Base-by-base conservation (phyloP, 2,329 filamentous ascomycete genomes). In the Colletotrichum aenigma region DNA sequence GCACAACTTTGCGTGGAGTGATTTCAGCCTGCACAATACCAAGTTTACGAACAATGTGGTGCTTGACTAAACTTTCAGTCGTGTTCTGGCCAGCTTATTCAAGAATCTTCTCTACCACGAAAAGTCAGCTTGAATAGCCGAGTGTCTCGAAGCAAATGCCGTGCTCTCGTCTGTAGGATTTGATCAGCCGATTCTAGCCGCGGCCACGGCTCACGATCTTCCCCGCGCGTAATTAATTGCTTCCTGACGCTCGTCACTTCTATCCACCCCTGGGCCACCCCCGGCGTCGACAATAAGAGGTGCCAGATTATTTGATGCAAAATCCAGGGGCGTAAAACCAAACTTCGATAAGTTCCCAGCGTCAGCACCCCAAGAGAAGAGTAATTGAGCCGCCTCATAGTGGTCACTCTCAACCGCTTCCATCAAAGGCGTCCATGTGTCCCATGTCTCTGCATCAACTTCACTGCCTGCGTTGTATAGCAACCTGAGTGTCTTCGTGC, bases 371-470 rank as follows among this genome's bases (percentile, higher is more conserved):
- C 55, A 58, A 18, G 55, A 58, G 3, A 58, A 24, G 9, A 28
- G 55, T 3, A 58, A 26, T 13, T 0, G 2, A 1, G 2, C 26
- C 55, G 55, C 55, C 4, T 18, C 55, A 3, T 1, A 0, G 3
- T 58, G 26, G 3, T 4, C 55, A 26, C 3, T 58, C 0, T 58
- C 26, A 7, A 58, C 21, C 0, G 55, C 55, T 10, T 58, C 26
- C 55, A 58, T 58, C 55, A 58, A 58, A 18, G 55, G 55, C 0
- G 55, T 28, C 21, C 55, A 58, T 0, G 0, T 81, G 16, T 78
- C 78, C 24, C 83, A 82, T 52, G 78, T 84, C 64, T 80, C 81
- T n/a, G 43, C 43, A 48, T 21, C 43, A 0, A 48, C 0, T 0
- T 48, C 43, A 1, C 43, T 48, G 3, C 43, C 43, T n/a, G 18